Base-by-base conservation (phyloP, 371 early-diverging fungal species). In the Haplosporangium sp. region DNA sequence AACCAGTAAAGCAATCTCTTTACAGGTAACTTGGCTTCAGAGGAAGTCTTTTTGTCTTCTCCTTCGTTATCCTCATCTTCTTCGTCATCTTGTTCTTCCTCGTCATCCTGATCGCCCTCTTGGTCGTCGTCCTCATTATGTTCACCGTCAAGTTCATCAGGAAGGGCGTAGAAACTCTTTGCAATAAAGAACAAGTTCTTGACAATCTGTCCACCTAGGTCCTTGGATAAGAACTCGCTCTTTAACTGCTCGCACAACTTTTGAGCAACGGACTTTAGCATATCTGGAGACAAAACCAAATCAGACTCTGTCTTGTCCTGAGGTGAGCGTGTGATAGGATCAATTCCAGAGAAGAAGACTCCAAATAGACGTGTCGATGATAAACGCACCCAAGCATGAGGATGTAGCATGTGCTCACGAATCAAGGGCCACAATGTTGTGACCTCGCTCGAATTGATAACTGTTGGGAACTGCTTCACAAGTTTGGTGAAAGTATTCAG, bases 151-250 rank as follows among this genome's bases (percentile, higher is more conserved):
- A 48, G 68, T 39, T 64, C 56, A 3, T 35, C 58, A 1, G 77
- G 77, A 35, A 84, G 77, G 1, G 84, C 71, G 9, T 86, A 88
- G 66, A 97, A 89, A 72, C 92, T 90, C 76, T 93, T 94, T 66
- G 92, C 94, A 48, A 97, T 84, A 83, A 96, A 98, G 83, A 95
- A 93, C 77, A 98, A 70, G 81, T 98, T 98, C 89, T 97, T 97
- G 20, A 97, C 94, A 53, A 94, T 83, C 83, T 98, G 97, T 68
- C 89, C 93, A 2, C 94, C 96, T 50, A 94, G 89, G 17, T 96
- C 97, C 50, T 90, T 87, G 27, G 93, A 86, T 44, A 97, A 63
- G 70, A 87, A 83, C 17, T 85, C 79, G 56, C 93, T 91, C 82
- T 89, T 91, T 40, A 97, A 84, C 74, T 97, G 97, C 50, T 90